Evolutionary conservation across 164 flowering plant genomes (phyloP).

Genomic region (Magnolia officinalis): DNA sequence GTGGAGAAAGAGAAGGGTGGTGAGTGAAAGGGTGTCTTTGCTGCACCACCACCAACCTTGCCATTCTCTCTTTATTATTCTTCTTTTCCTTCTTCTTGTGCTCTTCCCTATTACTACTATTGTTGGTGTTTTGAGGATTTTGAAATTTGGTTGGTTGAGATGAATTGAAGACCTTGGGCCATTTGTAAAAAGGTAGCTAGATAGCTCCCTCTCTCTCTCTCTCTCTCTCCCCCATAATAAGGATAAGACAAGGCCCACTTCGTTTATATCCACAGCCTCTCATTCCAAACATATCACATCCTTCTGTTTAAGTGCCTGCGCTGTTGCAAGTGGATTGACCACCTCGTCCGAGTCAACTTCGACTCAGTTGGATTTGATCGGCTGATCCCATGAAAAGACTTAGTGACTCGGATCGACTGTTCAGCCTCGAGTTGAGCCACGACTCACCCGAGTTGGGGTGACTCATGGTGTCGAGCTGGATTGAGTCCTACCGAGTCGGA

Average conservation of each 20-base stretch:
- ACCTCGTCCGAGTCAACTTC: background rate
- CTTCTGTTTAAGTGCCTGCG: background rate
- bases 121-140: background rate
- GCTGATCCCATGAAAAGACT: background rate
- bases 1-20: conserved; percentile 6
- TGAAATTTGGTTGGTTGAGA: conserved; percentile 1
- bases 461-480: too few species aligned
- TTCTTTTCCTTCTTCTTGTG: background rate
- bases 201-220: conserved; percentile 1
- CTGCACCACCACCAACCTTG: conserved; percentile 54
- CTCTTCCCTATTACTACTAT: background rate
- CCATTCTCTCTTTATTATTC: conserved; percentile 34
- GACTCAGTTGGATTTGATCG: background rate
- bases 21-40: conserved; percentile 38
- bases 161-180: background rate
- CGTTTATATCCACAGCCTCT: conserved; percentile 44
- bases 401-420: too few species aligned
- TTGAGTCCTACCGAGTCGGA: too few species aligned
- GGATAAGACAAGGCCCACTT: conserved; percentile 56
- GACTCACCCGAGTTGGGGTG: too few species aligned
- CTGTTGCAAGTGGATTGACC: background rate
- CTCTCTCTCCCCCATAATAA: background rate
- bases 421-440: too few species aligned
- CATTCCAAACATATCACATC: conserved; percentile 14
- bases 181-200: background rate